Base-by-base conservation (phyloP, 2,329 filamentous ascomycete genomes). In the Penicillium sp. region DNA sequence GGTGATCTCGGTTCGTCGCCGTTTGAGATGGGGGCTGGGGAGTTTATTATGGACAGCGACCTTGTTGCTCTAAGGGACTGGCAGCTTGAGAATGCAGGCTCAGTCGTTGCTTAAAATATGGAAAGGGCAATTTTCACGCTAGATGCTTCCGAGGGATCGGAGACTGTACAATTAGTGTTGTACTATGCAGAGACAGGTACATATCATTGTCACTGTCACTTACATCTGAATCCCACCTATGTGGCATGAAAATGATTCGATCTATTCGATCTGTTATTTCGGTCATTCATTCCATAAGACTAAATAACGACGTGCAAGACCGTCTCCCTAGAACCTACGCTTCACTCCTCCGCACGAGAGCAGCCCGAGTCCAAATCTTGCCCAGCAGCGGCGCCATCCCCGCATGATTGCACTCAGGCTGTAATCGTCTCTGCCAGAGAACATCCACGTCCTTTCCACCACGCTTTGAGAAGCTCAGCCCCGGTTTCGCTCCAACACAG, bases 401-500 rank as follows among this genome's bases (percentile, higher is more conserved):
- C 4, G 48, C 53, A 41, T 58, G 54, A 19, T 59, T 53, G 23
- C 56, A 59, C 29, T 52, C 43, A 13, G 52, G 40, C 30, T 38
- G 40, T 7, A 39, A 27, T 14, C 37, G 33, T 13, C 34, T 44
- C 25, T 19, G 30, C 26, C 34, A 18, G 16, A n/a, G n/a, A 39
- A 13, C 7, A 28, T 21, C 14, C 16, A 27, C 18, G 19, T 13
- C 16, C 31, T 29, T 15, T 35, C 29, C 31, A 48, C 45, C 39
- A 32, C 57, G 39, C 56, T 67, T 72, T 7, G 52, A 44, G 21
- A 64, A 53, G 34, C 62, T 57, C 13, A 70, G 41, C 20, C 65
- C 68, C 1, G 62, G 48, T 3, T 59, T 57, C 1, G 67, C 63
- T 19, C 55, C 56, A 21, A 62, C 63, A 57, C 78, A 79, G 54